Percentiles rank a stretch among this genome's conserved stretches.
Conservation (phyloP, 2,329 filamentous ascomycete species). For the Cytospora piceicola region DNA sequence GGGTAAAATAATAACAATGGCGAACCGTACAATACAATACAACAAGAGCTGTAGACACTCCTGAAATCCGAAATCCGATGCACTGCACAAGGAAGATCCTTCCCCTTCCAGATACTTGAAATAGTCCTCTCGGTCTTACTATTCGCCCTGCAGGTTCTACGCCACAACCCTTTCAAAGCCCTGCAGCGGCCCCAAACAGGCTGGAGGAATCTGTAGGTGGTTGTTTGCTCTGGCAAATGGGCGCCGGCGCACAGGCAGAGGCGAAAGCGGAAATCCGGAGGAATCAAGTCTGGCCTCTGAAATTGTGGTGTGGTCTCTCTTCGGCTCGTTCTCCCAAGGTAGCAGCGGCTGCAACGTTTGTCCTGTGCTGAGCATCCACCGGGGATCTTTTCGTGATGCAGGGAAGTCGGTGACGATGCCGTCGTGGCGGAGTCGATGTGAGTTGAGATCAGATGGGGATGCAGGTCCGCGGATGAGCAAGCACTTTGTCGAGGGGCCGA, state of each 20-base stretch:
- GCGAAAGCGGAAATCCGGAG: constrained; percentile 2
- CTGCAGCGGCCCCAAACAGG: constrained; percentile 22
- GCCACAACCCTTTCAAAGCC: constrained; percentile 23
- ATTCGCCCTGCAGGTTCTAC: constrained; percentile 23
- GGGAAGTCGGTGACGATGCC: constrained; percentile 3
- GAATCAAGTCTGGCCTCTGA: not conserved
- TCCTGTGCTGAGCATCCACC: not conserved
- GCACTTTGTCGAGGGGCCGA: constrained; percentile 4
- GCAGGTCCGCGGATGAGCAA: constrained; percentile 19
- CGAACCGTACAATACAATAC: constrained; percentile 28
- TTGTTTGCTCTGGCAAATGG: constrained; percentile 11
- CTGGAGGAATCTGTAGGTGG: constrained; percentile 10
- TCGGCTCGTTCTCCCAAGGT: constrained; percentile 3
- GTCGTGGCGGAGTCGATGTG: constrained; percentile 19
- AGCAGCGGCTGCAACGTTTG: constrained; percentile 3
- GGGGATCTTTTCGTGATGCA: constrained; percentile 16
- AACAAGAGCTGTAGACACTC: not conserved
- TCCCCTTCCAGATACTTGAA: not conserved
- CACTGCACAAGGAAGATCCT: not conserved
- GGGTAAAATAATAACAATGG: constrained; percentile 11
- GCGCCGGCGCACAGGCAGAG: constrained; percentile 6
- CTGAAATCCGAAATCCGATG: not conserved
- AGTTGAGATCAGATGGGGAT: constrained; percentile 17
- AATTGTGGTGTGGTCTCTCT: constrained; percentile 1
- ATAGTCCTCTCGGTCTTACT: not conserved